phyloP scores from a whole-genome alignment of 495 filamentous ascomycete species.

The Entonaema liquescens region DNA sequence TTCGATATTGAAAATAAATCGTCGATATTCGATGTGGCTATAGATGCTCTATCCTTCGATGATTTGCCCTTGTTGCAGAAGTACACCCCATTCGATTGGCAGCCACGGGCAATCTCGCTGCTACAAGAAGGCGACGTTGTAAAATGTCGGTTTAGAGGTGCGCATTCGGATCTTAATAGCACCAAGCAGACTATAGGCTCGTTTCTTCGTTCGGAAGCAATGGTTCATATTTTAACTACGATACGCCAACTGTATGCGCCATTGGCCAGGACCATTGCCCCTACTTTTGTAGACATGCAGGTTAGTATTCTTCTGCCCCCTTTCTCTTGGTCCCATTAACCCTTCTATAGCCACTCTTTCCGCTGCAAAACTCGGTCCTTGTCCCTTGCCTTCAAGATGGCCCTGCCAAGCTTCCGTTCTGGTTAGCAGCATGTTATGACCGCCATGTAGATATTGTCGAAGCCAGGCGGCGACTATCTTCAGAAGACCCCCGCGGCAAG shows the following conservation, averaged over 20 bases:
- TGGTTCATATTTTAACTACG: conserved; percentile 26
- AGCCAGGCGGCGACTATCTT: conserved; percentile 42
- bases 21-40: conserved; percentile 36
- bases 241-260: conserved; percentile 21
- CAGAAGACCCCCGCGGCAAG: conserved; percentile 47
- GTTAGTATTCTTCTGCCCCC: conserved; percentile 24
- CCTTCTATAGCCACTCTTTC: conserved; percentile 64
- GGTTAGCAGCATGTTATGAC: conserved; percentile 61
- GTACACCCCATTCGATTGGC: conserved; percentile 32
- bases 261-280: conserved; percentile 18
- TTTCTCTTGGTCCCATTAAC: conserved; percentile 32
- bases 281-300: conserved; percentile 30
- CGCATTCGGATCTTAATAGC: neutral
- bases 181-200: neutral
- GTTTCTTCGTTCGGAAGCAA: conserved; percentile 22
- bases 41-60: conserved; percentile 49
- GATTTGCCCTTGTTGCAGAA: conserved; percentile 48
- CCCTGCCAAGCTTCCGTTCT: conserved; percentile 48
- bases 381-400: conserved; percentile 50
- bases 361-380: conserved; percentile 69
- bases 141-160: neutral
- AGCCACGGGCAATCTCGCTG: neutral
- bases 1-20: conserved; percentile 24
- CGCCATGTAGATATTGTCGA: conserved; percentile 56
- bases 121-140: neutral